phyloP scores from a whole-genome alignment of 1,284 basidiomycete genomes.

The Rhodotorula sp. region DNA sequence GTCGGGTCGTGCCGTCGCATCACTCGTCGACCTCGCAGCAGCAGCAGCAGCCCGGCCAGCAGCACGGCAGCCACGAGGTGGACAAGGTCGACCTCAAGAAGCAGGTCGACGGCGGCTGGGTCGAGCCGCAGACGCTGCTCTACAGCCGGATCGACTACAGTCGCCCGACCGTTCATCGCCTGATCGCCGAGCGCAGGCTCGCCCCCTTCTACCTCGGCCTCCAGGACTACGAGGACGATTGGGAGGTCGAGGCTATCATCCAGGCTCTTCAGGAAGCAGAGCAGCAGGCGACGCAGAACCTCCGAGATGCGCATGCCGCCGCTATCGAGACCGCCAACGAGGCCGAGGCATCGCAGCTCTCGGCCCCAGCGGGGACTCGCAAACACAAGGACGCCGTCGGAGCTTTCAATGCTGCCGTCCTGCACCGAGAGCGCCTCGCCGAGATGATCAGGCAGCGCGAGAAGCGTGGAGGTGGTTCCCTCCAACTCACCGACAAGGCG shows the following conservation, averaged over 20 bases:
- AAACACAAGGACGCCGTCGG: constrained; percentile 39
- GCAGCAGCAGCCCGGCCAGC: neutral
- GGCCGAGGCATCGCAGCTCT: constrained; percentile 30
- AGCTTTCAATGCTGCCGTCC: constrained; percentile 15
- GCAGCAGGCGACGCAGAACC: constrained; percentile 31
- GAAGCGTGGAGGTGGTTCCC: constrained; percentile 27
- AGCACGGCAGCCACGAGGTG: neutral
- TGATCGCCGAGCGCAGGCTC: constrained; percentile 81
- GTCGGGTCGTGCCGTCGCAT: neutral
- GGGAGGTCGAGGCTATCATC: constrained; percentile 78
- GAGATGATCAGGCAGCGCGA: constrained; percentile 38
- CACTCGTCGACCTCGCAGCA: neutral
- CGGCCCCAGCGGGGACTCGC: constrained; percentile 20
- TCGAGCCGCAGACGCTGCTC: constrained; percentile 85
- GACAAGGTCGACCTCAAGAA: neutral
- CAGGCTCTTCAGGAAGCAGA: constrained; percentile 53
- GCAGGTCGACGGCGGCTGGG: constrained; percentile 64
- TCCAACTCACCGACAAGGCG: constrained; percentile 25
- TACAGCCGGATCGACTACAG: constrained; percentile 80
- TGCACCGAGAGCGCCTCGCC: constrained; percentile 37
- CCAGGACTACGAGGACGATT: constrained; percentile 84
- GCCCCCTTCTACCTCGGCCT: constrained; percentile 95
- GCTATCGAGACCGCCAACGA: constrained; percentile 34
- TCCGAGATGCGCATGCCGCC: constrained; percentile 28
- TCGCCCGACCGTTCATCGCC: constrained; percentile 72